Percentiles rank a stretch among this genome's conserved stretches.
phyloP scores from a whole-genome alignment of 1,284 basidiomycete species.

The Neotropicomus parvogracilis region DNA sequence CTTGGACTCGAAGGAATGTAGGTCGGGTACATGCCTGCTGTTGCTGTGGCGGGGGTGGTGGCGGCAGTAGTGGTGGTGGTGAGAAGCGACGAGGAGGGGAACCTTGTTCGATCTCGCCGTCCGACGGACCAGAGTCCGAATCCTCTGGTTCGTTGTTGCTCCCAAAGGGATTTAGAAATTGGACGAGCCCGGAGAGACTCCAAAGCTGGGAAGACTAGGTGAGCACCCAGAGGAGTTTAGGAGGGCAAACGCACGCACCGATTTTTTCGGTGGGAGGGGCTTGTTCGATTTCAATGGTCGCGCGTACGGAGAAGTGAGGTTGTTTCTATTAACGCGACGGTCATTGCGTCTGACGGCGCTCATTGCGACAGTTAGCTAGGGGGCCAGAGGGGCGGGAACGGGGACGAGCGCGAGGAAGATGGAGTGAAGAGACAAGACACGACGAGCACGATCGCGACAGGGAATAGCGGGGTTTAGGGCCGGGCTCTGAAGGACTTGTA shows the following conservation, averaged over 20 bases:
- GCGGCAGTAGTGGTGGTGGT: constrained; percentile 20
- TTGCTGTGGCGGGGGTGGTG: constrained; percentile 18
- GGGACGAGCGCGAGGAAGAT: constrained; percentile 10
- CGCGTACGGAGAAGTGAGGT: constrained; percentile 34
- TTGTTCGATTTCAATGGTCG: constrained; percentile 26
- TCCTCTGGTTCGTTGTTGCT: constrained; percentile 24
- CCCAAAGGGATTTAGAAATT: constrained; percentile 46
- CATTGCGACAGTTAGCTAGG: constrained; percentile 35
- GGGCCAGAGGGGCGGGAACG: constrained; percentile 9
- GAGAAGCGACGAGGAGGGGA: constrained; percentile 23
- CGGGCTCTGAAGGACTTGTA: constrained; percentile 20
- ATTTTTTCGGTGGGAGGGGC: constrained; percentile 38
- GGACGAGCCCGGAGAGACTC: constrained; percentile 47
- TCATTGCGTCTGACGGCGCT: constrained; percentile 48
- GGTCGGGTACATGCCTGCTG: constrained; percentile 29
- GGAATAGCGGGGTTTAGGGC: constrained; percentile 30
- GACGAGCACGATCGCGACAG: constrained; percentile 14
- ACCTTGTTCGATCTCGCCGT: constrained; percentile 29
- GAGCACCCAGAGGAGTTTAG: background rate
- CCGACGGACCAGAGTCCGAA: constrained; percentile 21
- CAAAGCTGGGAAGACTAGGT: constrained; percentile 40
- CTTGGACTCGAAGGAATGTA: constrained; percentile 22
- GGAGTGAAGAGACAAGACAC: constrained; percentile 18
- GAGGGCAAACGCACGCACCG: constrained; percentile 32
- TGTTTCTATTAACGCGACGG: constrained; percentile 39